A percentile compares a stretch with the other conserved stretches of the same genome.
phyloP scores from a whole-genome alignment of 495 filamentous ascomycete genomes.

The Margaritispora aquatica region DNA sequence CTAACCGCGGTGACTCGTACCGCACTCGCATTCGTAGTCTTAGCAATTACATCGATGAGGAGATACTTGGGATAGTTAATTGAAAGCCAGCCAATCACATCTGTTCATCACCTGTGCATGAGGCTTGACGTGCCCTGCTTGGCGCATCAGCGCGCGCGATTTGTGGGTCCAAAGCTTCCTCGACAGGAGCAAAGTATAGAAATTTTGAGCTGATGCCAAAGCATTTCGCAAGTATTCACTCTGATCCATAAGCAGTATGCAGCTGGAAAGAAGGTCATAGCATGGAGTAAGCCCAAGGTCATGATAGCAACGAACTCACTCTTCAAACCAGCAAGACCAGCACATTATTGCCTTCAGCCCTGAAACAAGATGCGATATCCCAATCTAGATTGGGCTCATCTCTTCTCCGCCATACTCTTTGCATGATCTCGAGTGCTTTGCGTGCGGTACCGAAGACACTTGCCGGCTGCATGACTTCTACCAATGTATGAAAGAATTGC shows the following conservation, averaged over 20 bases:
- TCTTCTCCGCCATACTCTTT: conserved; percentile 40
- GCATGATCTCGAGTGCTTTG: conserved; percentile 45
- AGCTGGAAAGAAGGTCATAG: conserved; percentile 2
- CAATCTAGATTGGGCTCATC: conserved; percentile 27
- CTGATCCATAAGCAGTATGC: no score
- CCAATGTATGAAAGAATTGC: conserved; percentile 33
- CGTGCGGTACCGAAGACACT: conserved; percentile 38
- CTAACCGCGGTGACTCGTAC: no score
- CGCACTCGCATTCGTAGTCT: no score
- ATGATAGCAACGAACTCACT: neutral
- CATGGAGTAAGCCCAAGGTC: neutral
- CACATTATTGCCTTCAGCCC: conserved; percentile 23
- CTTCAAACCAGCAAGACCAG: conserved; percentile 34
- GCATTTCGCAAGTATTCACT: no score
- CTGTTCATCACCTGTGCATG: neutral
- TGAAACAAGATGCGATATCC: conserved; percentile 37
- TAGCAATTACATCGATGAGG: no score
- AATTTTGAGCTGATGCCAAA: no score
- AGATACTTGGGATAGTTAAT: no score
- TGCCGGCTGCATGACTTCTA: conserved; percentile 31
- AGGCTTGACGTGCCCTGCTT: neutral
- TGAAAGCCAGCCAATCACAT: no score
- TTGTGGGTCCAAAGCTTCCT: conserved; percentile 23
- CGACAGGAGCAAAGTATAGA: no score
- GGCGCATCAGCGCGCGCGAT: conserved; percentile 22